Evolutionary conservation across 139 green algal species (phyloP).

Genomic region (Nannochloris sp.): DNA sequence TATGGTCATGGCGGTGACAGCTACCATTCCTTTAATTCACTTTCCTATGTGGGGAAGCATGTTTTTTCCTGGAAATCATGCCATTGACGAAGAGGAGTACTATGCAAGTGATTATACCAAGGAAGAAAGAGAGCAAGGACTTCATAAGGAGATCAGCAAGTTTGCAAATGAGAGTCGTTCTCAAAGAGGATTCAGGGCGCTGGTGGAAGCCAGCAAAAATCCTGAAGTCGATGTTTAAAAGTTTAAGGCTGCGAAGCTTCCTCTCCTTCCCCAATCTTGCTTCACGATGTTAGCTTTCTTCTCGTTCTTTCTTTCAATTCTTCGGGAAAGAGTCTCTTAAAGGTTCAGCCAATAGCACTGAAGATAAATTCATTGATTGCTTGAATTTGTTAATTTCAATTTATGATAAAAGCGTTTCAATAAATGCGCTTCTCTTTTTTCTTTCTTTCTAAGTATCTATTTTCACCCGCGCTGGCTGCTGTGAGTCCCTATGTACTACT

Average conservation of each 20-base stretch:
- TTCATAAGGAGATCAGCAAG: constrained; percentile 26
- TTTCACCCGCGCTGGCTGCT: too few relatives aligned
- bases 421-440: too few relatives aligned
- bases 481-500: too few relatives aligned
- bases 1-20: constrained; percentile 65
- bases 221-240: background rate
- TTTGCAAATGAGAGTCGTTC: constrained; percentile 20
- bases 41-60: constrained; percentile 94
- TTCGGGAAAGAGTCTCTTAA: too few relatives aligned
- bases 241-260: background rate
- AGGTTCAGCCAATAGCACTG: too few relatives aligned
- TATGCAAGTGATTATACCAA: constrained; percentile 56
- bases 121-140: constrained; percentile 40
- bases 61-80: constrained; percentile 51
- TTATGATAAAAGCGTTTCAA: too few relatives aligned
- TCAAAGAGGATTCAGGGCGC: constrained; percentile 23
- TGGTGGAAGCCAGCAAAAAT: background rate
- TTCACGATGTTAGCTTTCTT: background rate
- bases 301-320: too few relatives aligned
- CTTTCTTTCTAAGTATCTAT: too few relatives aligned
- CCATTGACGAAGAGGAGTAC: constrained; percentile 81
- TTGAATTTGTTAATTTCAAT: too few relatives aligned
- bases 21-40: constrained; percentile 61
- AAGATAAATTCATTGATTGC: too few relatives aligned
- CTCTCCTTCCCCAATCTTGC: background rate